Base-by-base conservation (phyloP, 768 basidiomycete species). In the Agrocybe chaxingu region DNA sequence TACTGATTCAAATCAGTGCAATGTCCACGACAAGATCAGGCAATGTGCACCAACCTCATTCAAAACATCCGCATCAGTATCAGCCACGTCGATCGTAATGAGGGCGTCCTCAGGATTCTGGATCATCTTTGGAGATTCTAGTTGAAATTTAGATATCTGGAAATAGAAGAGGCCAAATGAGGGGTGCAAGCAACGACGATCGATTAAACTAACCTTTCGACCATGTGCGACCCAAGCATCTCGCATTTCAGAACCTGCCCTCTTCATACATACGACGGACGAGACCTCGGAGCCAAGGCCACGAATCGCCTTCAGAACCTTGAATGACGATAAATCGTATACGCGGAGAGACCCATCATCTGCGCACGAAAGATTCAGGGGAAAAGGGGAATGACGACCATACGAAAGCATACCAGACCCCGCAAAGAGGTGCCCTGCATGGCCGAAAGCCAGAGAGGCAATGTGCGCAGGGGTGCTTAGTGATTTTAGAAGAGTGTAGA, bases 271-370 rank as follows among this genome's bases (percentile, higher is more conserved):
- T 1, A 73, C 66, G 19, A 89, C 70, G 0, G 85, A 89, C 0
- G 87, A 83, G 18, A 92, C 69, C 54, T 88, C 85, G 3, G 62
- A 58, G 7, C 73, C 75, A 6, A 85, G 65, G 5, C 77, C 78
- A 57, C 78, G 74, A 43, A 89, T 68, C 3, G 85, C 89, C 61
- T 80, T 85, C 30, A 76, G 55, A 6, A 87, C 84, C 59, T 78
- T 85, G 57, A 72, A 70, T 2, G 80, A 74, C 2, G 82, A 78
- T 4, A 82, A 66, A 56, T 77, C 70, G 56, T 89, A 92, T 12
- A 86, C 67, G 18, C 89, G 79, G 40, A 90, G 66, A 37, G 79
- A 77, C 4, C 89, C 89, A 62, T 92, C 87, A 53, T 79, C 87
- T 85, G 58, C 30, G 7, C 36, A n/a, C 13, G 40, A 29, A 13